Evolutionary conservation across 2,329 filamentous ascomycete species (phyloP).

Genomic region (Phialocephala sp.): DNA sequence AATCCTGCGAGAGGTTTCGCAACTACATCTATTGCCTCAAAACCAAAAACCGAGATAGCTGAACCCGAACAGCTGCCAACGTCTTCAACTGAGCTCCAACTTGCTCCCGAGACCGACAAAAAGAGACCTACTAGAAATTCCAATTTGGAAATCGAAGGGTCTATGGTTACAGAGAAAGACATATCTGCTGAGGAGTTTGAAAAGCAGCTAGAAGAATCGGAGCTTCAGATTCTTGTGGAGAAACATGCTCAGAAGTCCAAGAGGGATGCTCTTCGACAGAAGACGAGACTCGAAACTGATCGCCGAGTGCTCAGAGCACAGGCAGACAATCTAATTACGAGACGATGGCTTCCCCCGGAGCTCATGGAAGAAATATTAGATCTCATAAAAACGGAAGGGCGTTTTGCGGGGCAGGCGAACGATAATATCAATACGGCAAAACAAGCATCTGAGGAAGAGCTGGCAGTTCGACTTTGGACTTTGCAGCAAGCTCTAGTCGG

Average conservation of each 20-base stretch:
- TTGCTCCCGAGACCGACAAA: slow-evolving; percentile 22
- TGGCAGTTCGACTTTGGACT: slow-evolving; percentile 83
- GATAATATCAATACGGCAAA: slow-evolving; percentile 48
- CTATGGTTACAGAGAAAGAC: slow-evolving; percentile 45
- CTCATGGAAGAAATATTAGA: slow-evolving; percentile 79
- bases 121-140: slow-evolving; percentile 27
- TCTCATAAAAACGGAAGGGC: slow-evolving; percentile 70
- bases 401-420: slow-evolving; percentile 51
- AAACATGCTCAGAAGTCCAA: slow-evolving; percentile 80
- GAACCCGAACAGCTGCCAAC: slow-evolving; percentile 40
- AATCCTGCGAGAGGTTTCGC: slow-evolving; percentile 94
- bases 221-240: slow-evolving; percentile 86
- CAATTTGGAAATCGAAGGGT: slow-evolving; percentile 13
- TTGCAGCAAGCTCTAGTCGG: slow-evolving; percentile 74
- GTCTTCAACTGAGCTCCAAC: slow-evolving; percentile 26
- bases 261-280: slow-evolving; percentile 79
- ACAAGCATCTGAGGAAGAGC: slow-evolving; percentile 74
- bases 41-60: slow-evolving; percentile 68
- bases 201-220: slow-evolving; percentile 85
- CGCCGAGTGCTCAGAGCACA: slow-evolving; percentile 80
- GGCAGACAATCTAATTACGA: slow-evolving; percentile 72
- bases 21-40: slow-evolving; percentile 90
- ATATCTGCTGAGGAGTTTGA: slow-evolving; percentile 89
- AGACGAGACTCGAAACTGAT: slow-evolving; percentile 81
- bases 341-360: slow-evolving; percentile 82